A percentile compares a stretch with the other conserved stretches of the same genome.
phyloP scores from a whole-genome alignment of 108 stramenopile genomes.

The Nitzschia sp. region DNA sequence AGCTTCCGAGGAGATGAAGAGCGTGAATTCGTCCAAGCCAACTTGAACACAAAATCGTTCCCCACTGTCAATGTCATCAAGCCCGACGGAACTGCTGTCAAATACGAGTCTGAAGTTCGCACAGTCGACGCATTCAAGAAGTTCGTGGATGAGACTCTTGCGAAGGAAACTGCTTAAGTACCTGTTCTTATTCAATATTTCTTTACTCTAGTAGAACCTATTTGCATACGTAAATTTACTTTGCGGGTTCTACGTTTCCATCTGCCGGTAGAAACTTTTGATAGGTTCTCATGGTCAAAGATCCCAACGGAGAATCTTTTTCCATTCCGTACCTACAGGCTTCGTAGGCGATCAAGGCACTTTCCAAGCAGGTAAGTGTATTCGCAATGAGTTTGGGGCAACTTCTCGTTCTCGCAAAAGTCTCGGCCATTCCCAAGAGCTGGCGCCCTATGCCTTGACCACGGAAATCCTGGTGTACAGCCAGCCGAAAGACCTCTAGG shows the following conservation, averaged over 20 bases:
- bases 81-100: slow-evolving; percentile 83
- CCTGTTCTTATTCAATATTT: neutral
- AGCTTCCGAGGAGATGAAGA: slow-evolving; percentile 92
- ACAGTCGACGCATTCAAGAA: slow-evolving; percentile 70
- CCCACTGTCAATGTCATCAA: slow-evolving; percentile 91
- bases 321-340: slow-evolving; percentile 40
- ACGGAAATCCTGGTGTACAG: slow-evolving; percentile 53
- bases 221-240: neutral
- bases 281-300: slow-evolving; percentile 34
- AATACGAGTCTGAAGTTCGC: slow-evolving; percentile 89
- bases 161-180: slow-evolving; percentile 11
- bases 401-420: slow-evolving; percentile 15
- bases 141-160: slow-evolving; percentile 61
- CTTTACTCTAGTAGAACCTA: neutral
- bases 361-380: slow-evolving; percentile 48
- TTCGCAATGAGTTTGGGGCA: slow-evolving; percentile 43
- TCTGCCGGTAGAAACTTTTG: neutral
- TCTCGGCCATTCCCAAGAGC: slow-evolving; percentile 48
- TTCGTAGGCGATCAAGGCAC: slow-evolving; percentile 58
- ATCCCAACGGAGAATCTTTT: slow-evolving; percentile 33
- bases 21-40: slow-evolving; percentile 81
- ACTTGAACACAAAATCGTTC: slow-evolving; percentile 90
- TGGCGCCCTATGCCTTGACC: slow-evolving; percentile 58
- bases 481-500: slow-evolving; percentile 66
- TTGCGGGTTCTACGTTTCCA: neutral